Base-by-base conservation (phyloP, 345 rosid genomes). In the Camelina laxa region DNA sequence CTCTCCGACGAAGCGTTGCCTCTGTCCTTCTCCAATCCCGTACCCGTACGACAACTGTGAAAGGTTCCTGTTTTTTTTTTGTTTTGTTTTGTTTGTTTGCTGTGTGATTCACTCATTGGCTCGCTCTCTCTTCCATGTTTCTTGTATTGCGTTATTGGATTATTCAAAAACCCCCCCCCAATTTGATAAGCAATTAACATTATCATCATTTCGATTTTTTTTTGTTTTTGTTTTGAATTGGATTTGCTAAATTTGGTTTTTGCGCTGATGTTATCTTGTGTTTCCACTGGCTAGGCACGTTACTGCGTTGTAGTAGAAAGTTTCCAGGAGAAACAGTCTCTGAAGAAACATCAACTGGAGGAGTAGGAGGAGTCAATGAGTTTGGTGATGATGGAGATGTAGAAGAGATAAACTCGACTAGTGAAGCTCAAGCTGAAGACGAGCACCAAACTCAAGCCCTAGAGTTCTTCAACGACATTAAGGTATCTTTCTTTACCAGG, bases 391-490 rank as follows among this genome's bases (percentile, higher is more conserved):
- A 77, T 62, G 74, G 60, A 31, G 57, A 44, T 41, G 60, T 66
- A 35, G 61, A 84, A 65, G 87, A 82, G 39, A 60, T 75, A 8
- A 79, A 39, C 48, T 76, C 62, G 9, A 75, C 61, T 56, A 71
- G 16, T 73, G 80, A 36, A 10, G 16, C 80, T 54, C 73, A 51
- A 62, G 77, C 70, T 35, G 69, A 45, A 12, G 81, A 81, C 55
- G 84, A 49, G 16, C 85, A 73, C 9, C 36, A 33, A 27, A 30
- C 58, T 17, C 82, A 76, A 75, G 38, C 67, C 16, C 42, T 69
- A 19, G 87, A 87, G 33, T 75, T 93, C 54, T 67, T 88, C 80
- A 84, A 85, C 42, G 82, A 80, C 31, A 66, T 86, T 24, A 83
- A 90, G 98, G 98, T 92, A 54, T 20, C 33, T 50, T 66, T 33